Base-by-base conservation (phyloP, 805 yeast species). In the Barnettozyma pratensis region DNA sequence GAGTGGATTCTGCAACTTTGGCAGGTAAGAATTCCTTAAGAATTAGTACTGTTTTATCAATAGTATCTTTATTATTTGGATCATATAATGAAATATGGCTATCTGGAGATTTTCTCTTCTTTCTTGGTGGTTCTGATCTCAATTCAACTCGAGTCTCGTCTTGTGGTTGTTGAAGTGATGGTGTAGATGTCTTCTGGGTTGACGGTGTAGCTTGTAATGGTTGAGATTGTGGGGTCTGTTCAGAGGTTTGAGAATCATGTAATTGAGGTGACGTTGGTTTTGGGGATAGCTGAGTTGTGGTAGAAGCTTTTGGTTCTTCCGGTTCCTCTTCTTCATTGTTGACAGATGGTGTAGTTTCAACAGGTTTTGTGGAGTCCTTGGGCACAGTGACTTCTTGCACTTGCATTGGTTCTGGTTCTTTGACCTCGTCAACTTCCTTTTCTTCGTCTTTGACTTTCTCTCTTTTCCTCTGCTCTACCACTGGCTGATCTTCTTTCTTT, bases 21-120 rank as follows among this genome's bases (percentile, higher is more conserved):
- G 80, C 76, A 1, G 85, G 85, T 25, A 72, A 63, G 3, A 58
- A 63, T 42, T 77, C 82, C 12, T 79, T 79, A 71, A 77, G 67
- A 7, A 79, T 45, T 48, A 79, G 60, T 27, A 73, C 72, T 44
- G 76, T 60, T 1, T 74, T 59, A 31, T 77, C 75, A 34, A 68
- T 67, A 7, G 73, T 66, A 49, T 77, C 78, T 6, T 70, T 60
- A 44, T 71, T 68, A 14, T 67, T 60, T 27, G 68, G 61, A 39
- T 69, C 56, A 45, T 55, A 68, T 14, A 62, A 53, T 26, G 61
- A 55, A n/a, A 49, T 29, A 14, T 47, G 47, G 14, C 55, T 49
- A 6, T 51, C 54, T 27, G 47, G 48, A 10, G 37, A 31, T 36
- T 51, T 53, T 42, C 52, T 49, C 30, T 50, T 54, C 41, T 53